A percentile compares a stretch with the other conserved stretches of the same genome.
Evolutionary conservation across 164 flowering plant genomes (phyloP).

Genomic region (Berberis thunbergii): DNA sequence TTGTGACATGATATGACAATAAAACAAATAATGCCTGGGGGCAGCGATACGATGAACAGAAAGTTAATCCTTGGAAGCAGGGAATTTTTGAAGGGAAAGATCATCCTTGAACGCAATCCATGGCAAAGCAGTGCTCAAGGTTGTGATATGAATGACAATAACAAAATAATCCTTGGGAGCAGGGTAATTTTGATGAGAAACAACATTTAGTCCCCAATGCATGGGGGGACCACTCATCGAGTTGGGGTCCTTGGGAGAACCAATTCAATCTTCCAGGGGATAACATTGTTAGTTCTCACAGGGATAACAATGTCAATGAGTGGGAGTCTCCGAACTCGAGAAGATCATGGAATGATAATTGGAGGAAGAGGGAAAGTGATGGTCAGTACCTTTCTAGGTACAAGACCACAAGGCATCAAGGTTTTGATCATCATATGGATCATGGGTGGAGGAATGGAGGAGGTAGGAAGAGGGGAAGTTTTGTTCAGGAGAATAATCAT

Average conservation of each 20-base stretch:
- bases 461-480: slow-evolving; percentile 25
- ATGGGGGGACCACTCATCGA: not conserved
- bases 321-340: slow-evolving; percentile 16
- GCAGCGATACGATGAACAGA: not conserved
- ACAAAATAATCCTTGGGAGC: slow-evolving; percentile 19
- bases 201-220: not conserved
- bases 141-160: not conserved
- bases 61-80: slow-evolving; percentile 18
- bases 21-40: not conserved
- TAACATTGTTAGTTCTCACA: not conserved
- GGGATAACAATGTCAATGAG: not conserved
- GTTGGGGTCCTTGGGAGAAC: slow-evolving; percentile 1
- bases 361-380: slow-evolving; percentile 30
- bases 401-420: slow-evolving; percentile 33
- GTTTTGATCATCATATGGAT: slow-evolving; percentile 17
- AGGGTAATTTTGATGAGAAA: too few species aligned
- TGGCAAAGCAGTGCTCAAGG: not conserved
- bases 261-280: not conserved
- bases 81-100: too few species aligned
- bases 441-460: slow-evolving; percentile 21
- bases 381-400: slow-evolving; percentile 18
- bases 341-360: slow-evolving; percentile 13
- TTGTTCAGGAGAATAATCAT: slow-evolving; percentile 15
- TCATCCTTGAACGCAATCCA: not conserved
- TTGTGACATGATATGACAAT: not conserved